Base-by-base conservation (phyloP, 2,329 filamentous ascomycete genomes). In the Fusarium sp. region DNA sequence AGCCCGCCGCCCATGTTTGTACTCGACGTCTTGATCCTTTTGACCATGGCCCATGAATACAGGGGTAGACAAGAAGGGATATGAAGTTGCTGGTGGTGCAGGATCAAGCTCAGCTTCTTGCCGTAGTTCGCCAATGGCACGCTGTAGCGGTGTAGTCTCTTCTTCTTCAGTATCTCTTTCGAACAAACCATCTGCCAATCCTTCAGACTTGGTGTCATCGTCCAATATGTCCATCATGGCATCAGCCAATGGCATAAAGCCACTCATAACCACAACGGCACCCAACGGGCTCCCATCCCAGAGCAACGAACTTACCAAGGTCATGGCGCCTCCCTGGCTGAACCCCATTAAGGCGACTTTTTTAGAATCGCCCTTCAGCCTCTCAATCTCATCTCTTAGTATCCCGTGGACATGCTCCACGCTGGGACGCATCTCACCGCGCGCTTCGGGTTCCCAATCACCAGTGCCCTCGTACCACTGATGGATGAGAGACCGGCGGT, bases 271-370 rank as follows among this genome's bases (percentile, higher is more conserved):
- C 8, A 87, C 77, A 14, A 80, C 73, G 0, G 77, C 86, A 0
- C 80, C 85, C 35, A 88, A 67, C 3, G 79, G 62, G 18, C 77
- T 75, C 0, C 82, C 84, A 11, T 85, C 80, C 85, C 86, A 87
- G 2, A 85, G 78, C 64, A 90, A 66, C 65, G 84, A 71, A 11
- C 84, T 80, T 20, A 83, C 75, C 67, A 90, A 68, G 0, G 82
- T 79, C 48, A 85, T 85, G 4, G 88, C 88, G 71, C 86, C 88
- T 0, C 88, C 89, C 71, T 90, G 88, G 58, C 89, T 90, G 20
- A 90, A 77, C 0, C 88, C 88, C 43, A 86, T 85, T 0, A 90
- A 69, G 1, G 88, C 77, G 0, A 90, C 78, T 48, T 83, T 85
- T 14, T 72, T 61, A 0, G 81, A 71, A 5, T 85, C 84, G 0